phyloP scores from a whole-genome alignment of 177 flowering plant species.

The Tripterygium wilfordii region DNA sequence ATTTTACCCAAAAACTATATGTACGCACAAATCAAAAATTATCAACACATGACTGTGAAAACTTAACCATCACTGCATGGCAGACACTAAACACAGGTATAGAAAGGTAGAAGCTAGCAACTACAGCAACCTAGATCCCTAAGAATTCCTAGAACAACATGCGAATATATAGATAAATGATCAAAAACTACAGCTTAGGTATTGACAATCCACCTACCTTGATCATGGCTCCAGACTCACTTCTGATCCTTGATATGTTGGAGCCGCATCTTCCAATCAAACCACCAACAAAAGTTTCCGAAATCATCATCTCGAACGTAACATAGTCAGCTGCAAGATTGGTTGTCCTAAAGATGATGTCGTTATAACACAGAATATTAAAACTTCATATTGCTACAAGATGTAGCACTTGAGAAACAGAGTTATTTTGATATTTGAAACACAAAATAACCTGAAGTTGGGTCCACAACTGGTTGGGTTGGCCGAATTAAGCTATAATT shows the following conservation, averaged over 20 bases:
- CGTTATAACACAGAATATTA: constrained; percentile 33
- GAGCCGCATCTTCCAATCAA: constrained; percentile 71
- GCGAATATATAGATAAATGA: no score
- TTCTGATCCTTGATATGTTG: constrained; percentile 81
- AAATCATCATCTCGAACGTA: constrained; percentile 63
- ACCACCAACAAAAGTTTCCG: constrained; percentile 80
- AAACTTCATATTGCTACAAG: constrained; percentile 19
- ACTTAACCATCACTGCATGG: no score
- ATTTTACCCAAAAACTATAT: no score
- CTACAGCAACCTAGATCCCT: no score
- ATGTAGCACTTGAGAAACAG: constrained; percentile 9
- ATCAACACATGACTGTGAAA: no score
- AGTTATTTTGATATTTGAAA: constrained; percentile 9
- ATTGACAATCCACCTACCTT: constrained; percentile 38
- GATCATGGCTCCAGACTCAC: constrained; percentile 72
- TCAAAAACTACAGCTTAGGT: no score
- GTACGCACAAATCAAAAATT: no score
- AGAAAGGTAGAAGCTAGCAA: no score
- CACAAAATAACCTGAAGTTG: constrained; percentile 57
- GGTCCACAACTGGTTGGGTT: constrained; percentile 39
- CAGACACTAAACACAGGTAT: no score
- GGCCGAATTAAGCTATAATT: constrained; percentile 28
- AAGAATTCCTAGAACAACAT: no score
- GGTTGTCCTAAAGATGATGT: constrained; percentile 63
- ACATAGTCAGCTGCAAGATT: constrained; percentile 85